Conservation (phyloP, 129 eudicot genomes). For the Escallonia rubra region DNA sequence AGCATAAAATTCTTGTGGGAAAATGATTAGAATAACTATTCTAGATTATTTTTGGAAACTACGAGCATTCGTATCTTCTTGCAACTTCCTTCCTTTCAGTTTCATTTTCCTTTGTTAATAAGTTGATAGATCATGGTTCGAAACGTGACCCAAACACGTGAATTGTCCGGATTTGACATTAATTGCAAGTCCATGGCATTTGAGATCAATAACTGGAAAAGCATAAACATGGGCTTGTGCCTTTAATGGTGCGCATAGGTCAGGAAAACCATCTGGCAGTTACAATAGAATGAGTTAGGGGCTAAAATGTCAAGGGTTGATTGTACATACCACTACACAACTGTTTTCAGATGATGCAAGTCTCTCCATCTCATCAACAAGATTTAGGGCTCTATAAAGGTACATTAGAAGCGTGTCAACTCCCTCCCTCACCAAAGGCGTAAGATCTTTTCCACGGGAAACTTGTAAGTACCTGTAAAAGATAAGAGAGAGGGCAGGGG, state of each 20-base stretch:
- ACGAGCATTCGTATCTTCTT: background rate
- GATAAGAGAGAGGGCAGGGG: background rate
- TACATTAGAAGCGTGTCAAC: conserved; percentile 96
- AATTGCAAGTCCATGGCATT: conserved; percentile 7
- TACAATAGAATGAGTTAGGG: too few relatives aligned
- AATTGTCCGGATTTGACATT: background rate
- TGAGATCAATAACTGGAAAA: conserved; percentile 2
- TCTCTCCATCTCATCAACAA: conserved; percentile 85
- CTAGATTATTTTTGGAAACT: too few relatives aligned
- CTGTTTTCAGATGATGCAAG: conserved; percentile 93
- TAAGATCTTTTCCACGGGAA: conserved; percentile 69
- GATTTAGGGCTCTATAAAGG: conserved; percentile 76
- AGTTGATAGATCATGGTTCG: background rate
- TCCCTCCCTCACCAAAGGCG: conserved; percentile 73
- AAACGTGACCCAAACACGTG: background rate
- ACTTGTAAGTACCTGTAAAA: conserved; percentile 54
- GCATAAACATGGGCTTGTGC: background rate
- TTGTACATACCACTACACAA: conserved; percentile 79
- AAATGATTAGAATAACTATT: too few relatives aligned
- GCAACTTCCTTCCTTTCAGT: background rate
- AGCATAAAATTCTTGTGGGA: too few relatives aligned
- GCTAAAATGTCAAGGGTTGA: background rate
- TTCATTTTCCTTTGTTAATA: background rate
- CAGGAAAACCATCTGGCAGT: background rate
- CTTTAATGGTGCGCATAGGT: background rate